Percentiles rank a stretch among this genome's conserved stretches.
phyloP scores from a whole-genome alignment of 2,329 filamentous ascomycete species.

The Zopfia rhizophila region DNA sequence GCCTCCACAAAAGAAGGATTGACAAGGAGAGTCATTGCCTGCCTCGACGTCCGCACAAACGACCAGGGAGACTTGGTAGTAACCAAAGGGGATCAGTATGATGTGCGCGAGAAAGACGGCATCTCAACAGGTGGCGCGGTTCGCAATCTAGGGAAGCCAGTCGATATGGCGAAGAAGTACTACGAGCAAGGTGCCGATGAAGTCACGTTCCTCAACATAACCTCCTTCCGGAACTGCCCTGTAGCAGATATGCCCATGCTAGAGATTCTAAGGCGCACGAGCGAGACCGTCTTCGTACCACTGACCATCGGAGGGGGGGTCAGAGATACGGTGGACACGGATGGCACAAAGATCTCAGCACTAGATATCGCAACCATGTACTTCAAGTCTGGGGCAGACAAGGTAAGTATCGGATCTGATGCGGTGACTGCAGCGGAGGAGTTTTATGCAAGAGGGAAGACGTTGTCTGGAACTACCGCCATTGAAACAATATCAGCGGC shows the following conservation, averaged over 20 bases:
- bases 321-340: conserved; percentile 88
- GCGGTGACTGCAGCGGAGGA: conserved; percentile 93
- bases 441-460: conserved; percentile 78
- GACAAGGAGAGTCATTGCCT: conserved; percentile 94
- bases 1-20: conserved; percentile 70
- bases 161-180: conserved; percentile 92
- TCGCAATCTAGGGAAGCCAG: conserved; percentile 94
- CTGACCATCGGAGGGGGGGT: conserved; percentile 96
- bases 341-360: conserved; percentile 86
- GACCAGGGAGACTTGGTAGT: conserved; percentile 95
- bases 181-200: conserved; percentile 98
- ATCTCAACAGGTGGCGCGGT: conserved; percentile 70
- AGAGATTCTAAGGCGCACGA: conserved; percentile 86
- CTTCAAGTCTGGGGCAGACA: conserved; percentile 96
- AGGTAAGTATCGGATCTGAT: conserved; percentile 96
- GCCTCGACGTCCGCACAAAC: conserved; percentile 93
- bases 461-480: conserved; percentile 81
- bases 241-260: conserved; percentile 95
- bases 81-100: conserved; percentile 98
- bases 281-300: conserved; percentile 93
- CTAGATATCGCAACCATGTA: conserved; percentile 96
- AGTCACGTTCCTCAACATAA: conserved; percentile 98
- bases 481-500: conserved; percentile 95
- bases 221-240: conserved; percentile 94
- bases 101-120: conserved; percentile 87